These are phyloP conservation scores for Wallacemonas sp. DNA, from an alignment of 208 protist genomes.

Conservation along the genomic window DNA sequence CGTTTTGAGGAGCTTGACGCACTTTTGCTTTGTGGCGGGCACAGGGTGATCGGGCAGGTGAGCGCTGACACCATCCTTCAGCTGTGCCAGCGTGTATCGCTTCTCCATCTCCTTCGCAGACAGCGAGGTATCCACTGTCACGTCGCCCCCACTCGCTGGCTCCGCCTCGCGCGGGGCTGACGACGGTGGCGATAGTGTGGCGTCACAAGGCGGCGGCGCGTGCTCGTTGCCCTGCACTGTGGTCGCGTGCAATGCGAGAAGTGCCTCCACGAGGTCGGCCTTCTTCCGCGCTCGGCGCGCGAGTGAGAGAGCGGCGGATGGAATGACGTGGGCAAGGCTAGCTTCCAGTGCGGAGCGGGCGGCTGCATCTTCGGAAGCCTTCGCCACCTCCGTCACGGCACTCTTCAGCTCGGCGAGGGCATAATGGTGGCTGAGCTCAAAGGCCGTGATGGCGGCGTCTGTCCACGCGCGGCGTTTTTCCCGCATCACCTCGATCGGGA, in stretches of 20 bases:
- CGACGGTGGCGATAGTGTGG: too few relatives aligned
- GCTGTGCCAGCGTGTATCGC: constrained; percentile 13
- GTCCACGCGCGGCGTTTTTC: constrained; percentile 47
- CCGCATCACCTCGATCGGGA: constrained; percentile 61
- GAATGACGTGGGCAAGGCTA: background rate
- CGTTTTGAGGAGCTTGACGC: constrained; percentile 14
- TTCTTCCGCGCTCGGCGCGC: constrained; percentile 11
- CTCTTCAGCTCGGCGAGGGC: constrained; percentile 54
- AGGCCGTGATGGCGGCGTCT: constrained; percentile 60
- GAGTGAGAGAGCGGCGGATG: background rate
- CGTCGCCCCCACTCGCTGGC: background rate
- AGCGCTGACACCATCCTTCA: background rate
- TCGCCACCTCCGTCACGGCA: constrained; percentile 40
- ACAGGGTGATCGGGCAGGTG: background rate
- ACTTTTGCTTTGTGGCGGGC: constrained; percentile 19
- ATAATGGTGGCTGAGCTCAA: constrained; percentile 87
- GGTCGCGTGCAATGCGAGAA: constrained; percentile 9
- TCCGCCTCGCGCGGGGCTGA: background rate
- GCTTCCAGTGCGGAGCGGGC: background rate
- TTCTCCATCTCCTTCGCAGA: constrained; percentile 13
- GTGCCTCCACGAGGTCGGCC: constrained; percentile 4
- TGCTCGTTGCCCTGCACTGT: background rate
- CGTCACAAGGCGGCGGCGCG: too few relatives aligned
- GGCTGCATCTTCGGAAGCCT: background rate
- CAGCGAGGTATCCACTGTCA: constrained; percentile 7